phyloP scores from a whole-genome alignment of 108 stramenopile genomes.

The Seminavis robusta region DNA sequence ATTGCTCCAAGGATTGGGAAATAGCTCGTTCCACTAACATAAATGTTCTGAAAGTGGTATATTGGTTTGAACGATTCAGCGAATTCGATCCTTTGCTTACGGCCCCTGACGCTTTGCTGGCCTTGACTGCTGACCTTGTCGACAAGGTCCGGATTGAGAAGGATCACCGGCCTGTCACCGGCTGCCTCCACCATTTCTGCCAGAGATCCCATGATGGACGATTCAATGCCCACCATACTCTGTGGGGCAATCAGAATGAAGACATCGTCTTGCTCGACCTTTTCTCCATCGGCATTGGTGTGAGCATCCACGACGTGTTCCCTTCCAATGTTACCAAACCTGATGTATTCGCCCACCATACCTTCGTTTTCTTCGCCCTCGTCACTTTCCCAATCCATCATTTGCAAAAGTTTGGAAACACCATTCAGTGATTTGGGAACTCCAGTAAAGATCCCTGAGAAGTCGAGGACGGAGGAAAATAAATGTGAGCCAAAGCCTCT shows the following conservation, averaged over 20 bases:
- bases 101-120: conserved; percentile 77
- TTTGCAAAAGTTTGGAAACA: conserved; percentile 65
- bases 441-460: conserved; percentile 69
- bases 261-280: conserved; percentile 70
- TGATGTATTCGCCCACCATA: conserved; percentile 77
- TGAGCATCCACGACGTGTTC: conserved; percentile 73
- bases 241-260: conserved; percentile 82
- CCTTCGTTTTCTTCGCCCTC: conserved; percentile 83
- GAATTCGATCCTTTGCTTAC: conserved; percentile 73
- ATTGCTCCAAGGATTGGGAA: conserved; percentile 81
- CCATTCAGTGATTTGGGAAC: conserved; percentile 80
- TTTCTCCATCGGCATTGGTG: conserved; percentile 21
- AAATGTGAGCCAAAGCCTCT: background rate
- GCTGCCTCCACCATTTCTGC: conserved; percentile 80
- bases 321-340: conserved; percentile 73
- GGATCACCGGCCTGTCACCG: conserved; percentile 78
- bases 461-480: background rate
- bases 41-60: conserved; percentile 78
- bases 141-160: conserved; percentile 78
- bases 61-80: conserved; percentile 69
- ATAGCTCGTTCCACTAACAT: conserved; percentile 79
- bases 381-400: conserved; percentile 84
- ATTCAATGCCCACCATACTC: conserved; percentile 75
- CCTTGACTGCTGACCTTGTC: conserved; percentile 77
- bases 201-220: conserved; percentile 59